These are phyloP conservation scores for Lineolata rhizophorae DNA, from an alignment of 495 filamentous ascomycete genomes.

Conservation along the genomic window DNA sequence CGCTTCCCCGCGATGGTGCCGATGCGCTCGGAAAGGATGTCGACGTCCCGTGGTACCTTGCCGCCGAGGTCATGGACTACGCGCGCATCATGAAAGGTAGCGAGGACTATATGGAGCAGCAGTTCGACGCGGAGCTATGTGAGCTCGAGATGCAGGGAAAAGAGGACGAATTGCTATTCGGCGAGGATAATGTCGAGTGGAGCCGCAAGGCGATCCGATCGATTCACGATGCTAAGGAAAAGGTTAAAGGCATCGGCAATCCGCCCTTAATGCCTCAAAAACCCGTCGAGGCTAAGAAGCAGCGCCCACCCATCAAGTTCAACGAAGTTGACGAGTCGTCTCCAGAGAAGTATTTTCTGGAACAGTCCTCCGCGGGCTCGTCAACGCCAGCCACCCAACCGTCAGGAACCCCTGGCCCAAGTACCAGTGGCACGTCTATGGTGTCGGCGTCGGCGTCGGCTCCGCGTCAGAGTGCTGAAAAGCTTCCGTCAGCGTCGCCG, in stretches of 20 bases:
- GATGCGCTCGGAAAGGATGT: constrained; percentile 43
- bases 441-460: neutral
- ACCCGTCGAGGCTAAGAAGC: constrained; percentile 23
- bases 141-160: constrained; percentile 52
- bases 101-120: constrained; percentile 60
- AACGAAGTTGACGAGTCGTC: constrained; percentile 21
- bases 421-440: neutral
- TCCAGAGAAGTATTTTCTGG: constrained; percentile 32
- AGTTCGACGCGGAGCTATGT: constrained; percentile 58
- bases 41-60: constrained; percentile 83
- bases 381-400: too few species aligned
- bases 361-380: constrained; percentile 25
- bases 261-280: constrained; percentile 35
- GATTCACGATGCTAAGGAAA: constrained; percentile 51
- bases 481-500: neutral
- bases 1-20: constrained; percentile 63
- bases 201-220: constrained; percentile 55
- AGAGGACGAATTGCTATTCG: constrained; percentile 84
- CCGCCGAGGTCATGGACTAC: constrained; percentile 84
- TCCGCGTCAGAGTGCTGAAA: neutral
- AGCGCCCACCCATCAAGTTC: constrained; percentile 26
- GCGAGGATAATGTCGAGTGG: constrained; percentile 73
- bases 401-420: neutral
- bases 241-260: constrained; percentile 46
- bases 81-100: constrained; percentile 89